Conservation (phyloP, 2,329 filamentous ascomycete species). For the Byssothecium circinans region DNA sequence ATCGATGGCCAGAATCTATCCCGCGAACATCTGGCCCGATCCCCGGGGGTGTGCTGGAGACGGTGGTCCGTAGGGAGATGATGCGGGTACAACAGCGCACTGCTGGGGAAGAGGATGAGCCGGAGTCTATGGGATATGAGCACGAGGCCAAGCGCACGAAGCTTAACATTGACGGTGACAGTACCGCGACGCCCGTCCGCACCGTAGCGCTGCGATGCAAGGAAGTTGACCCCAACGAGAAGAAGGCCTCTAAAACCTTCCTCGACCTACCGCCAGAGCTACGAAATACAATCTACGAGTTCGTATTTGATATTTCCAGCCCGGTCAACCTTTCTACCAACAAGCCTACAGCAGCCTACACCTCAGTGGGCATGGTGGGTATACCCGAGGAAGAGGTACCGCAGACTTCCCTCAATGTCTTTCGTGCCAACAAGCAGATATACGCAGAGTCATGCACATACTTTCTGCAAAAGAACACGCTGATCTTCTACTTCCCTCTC, state of each 20-base stretch:
- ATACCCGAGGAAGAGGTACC: not conserved
- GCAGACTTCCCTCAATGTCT: constrained; percentile 19
- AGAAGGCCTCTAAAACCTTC: constrained; percentile 4
- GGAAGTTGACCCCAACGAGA: too few species aligned
- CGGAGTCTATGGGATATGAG: not conserved
- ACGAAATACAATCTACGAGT: constrained; percentile 26
- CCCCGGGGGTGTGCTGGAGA: constrained; percentile 27
- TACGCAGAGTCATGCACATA: constrained; percentile 24
- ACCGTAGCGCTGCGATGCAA: too few species aligned
- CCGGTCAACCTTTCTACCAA: constrained; percentile 19
- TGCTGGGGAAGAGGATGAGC: too few species aligned
- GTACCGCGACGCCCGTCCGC: too few species aligned
- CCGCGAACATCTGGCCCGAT: constrained; percentile 23
- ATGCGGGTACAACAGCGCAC: too few species aligned
- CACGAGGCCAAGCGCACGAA: not conserved
- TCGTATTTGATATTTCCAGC: constrained; percentile 18
- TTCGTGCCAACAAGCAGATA: constrained; percentile 26
- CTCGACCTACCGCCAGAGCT: constrained; percentile 27
- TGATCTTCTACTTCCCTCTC: constrained; percentile 29
- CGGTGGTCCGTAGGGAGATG: constrained; percentile 24
- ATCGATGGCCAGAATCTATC: not conserved
- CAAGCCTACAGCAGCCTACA: constrained; percentile 8
- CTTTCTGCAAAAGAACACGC: constrained; percentile 24
- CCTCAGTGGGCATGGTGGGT: not conserved
- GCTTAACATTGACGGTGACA: too few species aligned